Percentiles rank a stretch among this genome's conserved stretches.
Evolutionary conservation across 2,329 filamentous ascomycete genomes (phyloP).

Genomic region (Zarea fungicola): DNA sequence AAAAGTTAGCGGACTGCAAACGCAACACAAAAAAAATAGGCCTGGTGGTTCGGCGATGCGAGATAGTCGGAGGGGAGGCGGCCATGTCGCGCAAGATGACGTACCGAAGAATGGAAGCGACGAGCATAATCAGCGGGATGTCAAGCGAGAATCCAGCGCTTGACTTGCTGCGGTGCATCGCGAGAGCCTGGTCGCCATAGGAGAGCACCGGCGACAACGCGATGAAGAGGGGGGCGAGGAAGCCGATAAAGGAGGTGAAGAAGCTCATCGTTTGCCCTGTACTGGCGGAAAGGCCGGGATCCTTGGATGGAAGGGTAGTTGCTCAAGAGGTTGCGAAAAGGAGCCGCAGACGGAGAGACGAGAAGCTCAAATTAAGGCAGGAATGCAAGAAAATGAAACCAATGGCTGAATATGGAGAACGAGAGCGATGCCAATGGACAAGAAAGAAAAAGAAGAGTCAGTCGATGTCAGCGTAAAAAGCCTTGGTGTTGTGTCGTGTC

Average conservation of each 20-base stretch:
- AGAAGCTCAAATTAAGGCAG: too few species aligned
- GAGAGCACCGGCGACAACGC: slow-evolving; percentile 59
- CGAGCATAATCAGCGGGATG: slow-evolving; percentile 67
- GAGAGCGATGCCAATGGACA: too few species aligned
- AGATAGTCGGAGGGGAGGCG: neutral
- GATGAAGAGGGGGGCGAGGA: slow-evolving; percentile 58
- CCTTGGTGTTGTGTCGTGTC: too few species aligned
- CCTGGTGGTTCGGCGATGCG: neutral
- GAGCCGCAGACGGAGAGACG: too few species aligned
- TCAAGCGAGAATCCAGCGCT: slow-evolving; percentile 66
- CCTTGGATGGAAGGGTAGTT: too few species aligned
- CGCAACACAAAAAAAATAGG: neutral
- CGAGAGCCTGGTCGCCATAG: slow-evolving; percentile 60
- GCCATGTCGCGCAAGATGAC: slow-evolving; percentile 15
- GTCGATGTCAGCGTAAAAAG: too few species aligned
- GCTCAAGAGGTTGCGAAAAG: too few species aligned
- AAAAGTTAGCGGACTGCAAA: slow-evolving; percentile 18
- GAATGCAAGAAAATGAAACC: too few species aligned
- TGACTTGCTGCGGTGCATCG: slow-evolving; percentile 59
- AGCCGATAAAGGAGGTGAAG: slow-evolving; percentile 46
- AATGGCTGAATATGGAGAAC: too few species aligned
- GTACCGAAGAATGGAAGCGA: slow-evolving; percentile 61
- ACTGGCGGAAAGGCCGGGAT: too few species aligned
- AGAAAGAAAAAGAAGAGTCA: too few species aligned
- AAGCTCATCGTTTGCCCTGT: slow-evolving; percentile 33